Percentiles rank a stretch among this genome's conserved stretches.
These are phyloP conservation scores for Tirmania nivea DNA, from an alignment of 495 filamentous ascomycete species.

Conservation along the genomic window DNA sequence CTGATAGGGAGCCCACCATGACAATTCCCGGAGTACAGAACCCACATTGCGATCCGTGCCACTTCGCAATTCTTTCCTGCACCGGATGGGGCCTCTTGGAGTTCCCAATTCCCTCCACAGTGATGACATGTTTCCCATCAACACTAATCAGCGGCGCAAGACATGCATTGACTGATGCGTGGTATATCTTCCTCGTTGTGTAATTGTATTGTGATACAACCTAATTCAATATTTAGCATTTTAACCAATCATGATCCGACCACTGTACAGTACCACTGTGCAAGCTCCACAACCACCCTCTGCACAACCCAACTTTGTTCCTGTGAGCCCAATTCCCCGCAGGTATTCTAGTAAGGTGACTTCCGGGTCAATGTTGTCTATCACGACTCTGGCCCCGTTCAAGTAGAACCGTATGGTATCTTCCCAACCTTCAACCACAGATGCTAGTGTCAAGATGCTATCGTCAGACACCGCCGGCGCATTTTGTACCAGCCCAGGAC, in stretches of 20 bases:
- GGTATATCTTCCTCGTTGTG: slow-evolving; percentile 73
- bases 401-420: slow-evolving; percentile 68
- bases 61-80: slow-evolving; percentile 73
- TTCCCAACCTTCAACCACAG: slow-evolving; percentile 42
- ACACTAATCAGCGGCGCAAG: slow-evolving; percentile 77
- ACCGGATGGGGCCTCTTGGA: slow-evolving; percentile 69
- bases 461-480: slow-evolving; percentile 27
- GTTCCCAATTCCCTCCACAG: slow-evolving; percentile 90
- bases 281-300: slow-evolving; percentile 96
- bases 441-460: slow-evolving; percentile 26
- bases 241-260: not conserved
- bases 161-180: slow-evolving; percentile 86
- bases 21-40: slow-evolving; percentile 97
- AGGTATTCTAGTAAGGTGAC: slow-evolving; percentile 86
- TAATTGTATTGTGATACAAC: slow-evolving; percentile 81
- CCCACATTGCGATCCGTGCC: slow-evolving; percentile 44
- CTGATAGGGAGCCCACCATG: slow-evolving; percentile 34
- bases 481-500: not conserved
- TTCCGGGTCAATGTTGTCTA: slow-evolving; percentile 66
- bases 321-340: slow-evolving; percentile 67
- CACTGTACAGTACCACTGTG: slow-evolving; percentile 44
- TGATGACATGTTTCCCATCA: slow-evolving; percentile 96
- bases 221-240: slow-evolving; percentile 17
- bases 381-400: slow-evolving; percentile 73
- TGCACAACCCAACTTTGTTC: slow-evolving; percentile 57